phyloP scores from a whole-genome alignment of 1,139 yeast species.

The Debaryomyces fabryi region DNA sequence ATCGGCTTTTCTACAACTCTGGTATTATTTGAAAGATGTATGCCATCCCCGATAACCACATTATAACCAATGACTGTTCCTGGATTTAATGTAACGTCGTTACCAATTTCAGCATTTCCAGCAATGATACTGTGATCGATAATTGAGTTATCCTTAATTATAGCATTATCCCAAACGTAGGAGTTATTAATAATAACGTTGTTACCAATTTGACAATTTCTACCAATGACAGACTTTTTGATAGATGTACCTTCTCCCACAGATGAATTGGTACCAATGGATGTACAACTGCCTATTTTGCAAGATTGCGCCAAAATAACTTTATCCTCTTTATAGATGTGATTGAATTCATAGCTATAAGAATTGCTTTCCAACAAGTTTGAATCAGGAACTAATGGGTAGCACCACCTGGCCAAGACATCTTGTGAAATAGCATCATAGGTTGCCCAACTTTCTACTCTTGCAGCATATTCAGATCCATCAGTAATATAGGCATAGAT shows the following conservation, averaged over 20 bases:
- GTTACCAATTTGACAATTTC: slow-evolving; percentile 80
- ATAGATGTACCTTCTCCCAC: slow-evolving; percentile 63
- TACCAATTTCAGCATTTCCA: slow-evolving; percentile 55
- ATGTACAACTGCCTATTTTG: slow-evolving; percentile 71
- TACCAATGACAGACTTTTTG: slow-evolving; percentile 76
- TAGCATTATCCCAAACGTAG: slow-evolving; percentile 83
- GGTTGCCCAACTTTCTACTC: slow-evolving; percentile 93
- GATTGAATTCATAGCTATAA: slow-evolving; percentile 78
- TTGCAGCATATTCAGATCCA: slow-evolving; percentile 79
- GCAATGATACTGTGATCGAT: slow-evolving; percentile 74
- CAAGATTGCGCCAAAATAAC: slow-evolving; percentile 93
- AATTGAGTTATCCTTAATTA: slow-evolving; percentile 64
- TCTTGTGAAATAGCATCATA: slow-evolving; percentile 93
- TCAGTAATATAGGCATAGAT: slow-evolving; percentile 82
- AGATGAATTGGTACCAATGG: slow-evolving; percentile 73
- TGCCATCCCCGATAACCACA: slow-evolving; percentile 61
- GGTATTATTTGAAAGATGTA: slow-evolving; percentile 49
- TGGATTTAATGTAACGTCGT: slow-evolving; percentile 53
- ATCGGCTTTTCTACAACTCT: slow-evolving; percentile 56
- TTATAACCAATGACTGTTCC: slow-evolving; percentile 82
- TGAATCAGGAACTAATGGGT: slow-evolving; percentile 88
- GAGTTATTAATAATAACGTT: slow-evolving; percentile 72
- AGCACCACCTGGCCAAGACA: slow-evolving; percentile 86
- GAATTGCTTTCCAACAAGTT: slow-evolving; percentile 72
- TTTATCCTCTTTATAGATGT: slow-evolving; percentile 81